Evolutionary conservation across 495 filamentous ascomycete genomes (phyloP).

Genomic region (Articulospora tetracladia): DNA sequence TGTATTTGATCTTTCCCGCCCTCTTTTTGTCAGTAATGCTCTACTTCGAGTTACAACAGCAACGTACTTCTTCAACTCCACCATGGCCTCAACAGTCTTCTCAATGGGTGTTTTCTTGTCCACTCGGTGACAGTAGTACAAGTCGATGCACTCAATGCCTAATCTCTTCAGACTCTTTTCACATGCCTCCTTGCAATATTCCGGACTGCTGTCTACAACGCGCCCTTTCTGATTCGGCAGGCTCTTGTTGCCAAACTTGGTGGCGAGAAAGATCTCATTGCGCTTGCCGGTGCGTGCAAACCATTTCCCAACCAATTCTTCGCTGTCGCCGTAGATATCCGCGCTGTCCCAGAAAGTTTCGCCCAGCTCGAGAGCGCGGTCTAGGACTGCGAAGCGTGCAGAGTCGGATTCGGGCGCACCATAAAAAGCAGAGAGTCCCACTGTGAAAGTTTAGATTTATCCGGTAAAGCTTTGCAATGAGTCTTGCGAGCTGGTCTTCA

Average conservation of each 20-base stretch:
- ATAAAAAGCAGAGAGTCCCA: constrained; percentile 33
- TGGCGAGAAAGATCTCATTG: constrained; percentile 48
- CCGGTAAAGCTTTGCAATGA: too few species aligned
- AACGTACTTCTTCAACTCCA: constrained; percentile 28
- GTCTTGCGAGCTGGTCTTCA: too few species aligned
- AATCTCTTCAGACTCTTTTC: constrained; percentile 47
- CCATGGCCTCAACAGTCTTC: constrained; percentile 49
- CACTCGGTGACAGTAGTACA: constrained; percentile 55
- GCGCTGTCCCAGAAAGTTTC: constrained; percentile 59
- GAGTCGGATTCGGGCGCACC: constrained; percentile 28
- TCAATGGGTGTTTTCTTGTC: constrained; percentile 54
- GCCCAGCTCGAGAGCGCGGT: constrained; percentile 39
- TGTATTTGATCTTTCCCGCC: constrained; percentile 53
- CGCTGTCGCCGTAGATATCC: constrained; percentile 44
- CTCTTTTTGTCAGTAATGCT: constrained; percentile 9
- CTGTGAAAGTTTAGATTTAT: background rate
- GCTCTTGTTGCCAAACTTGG: constrained; percentile 40
- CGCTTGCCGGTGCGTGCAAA: constrained; percentile 48
- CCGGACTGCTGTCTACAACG: constrained; percentile 23
- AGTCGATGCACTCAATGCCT: constrained; percentile 46
- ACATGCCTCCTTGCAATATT: constrained; percentile 29
- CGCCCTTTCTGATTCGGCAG: constrained; percentile 10
- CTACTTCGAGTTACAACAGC: background rate
- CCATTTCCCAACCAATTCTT: constrained; percentile 56
- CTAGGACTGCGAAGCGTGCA: constrained; percentile 31